Percentiles rank a stretch among this genome's conserved stretches.
Conservation (phyloP, 139 green algal species). For the Auxenochlorella pyrenoidosa region DNA sequence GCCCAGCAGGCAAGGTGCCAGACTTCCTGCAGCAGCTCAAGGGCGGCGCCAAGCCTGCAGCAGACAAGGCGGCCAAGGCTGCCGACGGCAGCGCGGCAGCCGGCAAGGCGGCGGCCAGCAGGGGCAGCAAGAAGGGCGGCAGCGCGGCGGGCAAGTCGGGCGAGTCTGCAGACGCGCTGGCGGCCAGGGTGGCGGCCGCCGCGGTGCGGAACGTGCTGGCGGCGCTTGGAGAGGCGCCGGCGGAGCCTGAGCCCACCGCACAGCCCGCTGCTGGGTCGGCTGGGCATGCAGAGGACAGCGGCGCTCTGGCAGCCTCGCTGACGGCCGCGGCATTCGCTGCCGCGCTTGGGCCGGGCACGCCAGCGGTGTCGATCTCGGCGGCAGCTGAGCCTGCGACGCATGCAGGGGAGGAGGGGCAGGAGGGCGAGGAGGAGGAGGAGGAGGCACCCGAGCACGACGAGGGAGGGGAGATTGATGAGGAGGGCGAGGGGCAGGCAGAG, state of each 20-base stretch:
- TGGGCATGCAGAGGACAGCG: neutral
- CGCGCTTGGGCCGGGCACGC: neutral
- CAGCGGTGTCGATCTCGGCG: neutral
- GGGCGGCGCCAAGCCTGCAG: conserved; percentile 9
- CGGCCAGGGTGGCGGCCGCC: neutral
- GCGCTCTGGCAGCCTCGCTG: neutral
- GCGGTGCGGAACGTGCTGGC: conserved; percentile 33
- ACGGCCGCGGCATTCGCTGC: neutral
- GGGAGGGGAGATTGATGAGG: neutral
- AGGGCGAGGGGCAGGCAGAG: conserved; percentile 13
- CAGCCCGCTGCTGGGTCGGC: neutral
- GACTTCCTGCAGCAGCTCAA: conserved; percentile 20
- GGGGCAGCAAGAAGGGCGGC: neutral
- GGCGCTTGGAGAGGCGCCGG: neutral
- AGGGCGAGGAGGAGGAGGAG: neutral
- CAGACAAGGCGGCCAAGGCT: neutral
- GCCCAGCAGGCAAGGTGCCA: conserved; percentile 13
- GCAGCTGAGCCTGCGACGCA: neutral
- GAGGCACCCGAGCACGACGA: conserved; percentile 17
- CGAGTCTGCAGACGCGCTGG: neutral
- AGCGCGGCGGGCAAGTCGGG: neutral
- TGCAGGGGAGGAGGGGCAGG: neutral
- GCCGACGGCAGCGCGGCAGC: neutral
- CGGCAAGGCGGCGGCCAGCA: neutral
- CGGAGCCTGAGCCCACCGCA: neutral